These are phyloP conservation scores for Calycina marina DNA, from an alignment of 2,329 filamentous ascomycete species.

Conservation along the genomic window DNA sequence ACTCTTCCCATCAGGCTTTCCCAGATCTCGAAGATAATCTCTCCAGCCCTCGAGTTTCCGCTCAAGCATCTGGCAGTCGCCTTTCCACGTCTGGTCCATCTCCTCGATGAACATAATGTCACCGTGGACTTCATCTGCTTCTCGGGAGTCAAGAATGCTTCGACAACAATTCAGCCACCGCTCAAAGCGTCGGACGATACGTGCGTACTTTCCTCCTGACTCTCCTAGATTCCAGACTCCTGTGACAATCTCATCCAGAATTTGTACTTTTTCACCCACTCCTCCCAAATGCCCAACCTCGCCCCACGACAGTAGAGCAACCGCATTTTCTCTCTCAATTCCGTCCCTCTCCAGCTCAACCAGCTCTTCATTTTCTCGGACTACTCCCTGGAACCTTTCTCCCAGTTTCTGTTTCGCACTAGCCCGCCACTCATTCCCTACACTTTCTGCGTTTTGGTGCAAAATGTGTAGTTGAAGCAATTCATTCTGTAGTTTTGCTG, in stretches of 20 bases:
- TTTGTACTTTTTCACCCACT: conserved; percentile 38
- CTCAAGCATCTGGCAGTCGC: conserved; percentile 36
- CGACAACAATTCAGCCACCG: conserved; percentile 37
- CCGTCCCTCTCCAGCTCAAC: conserved; percentile 29
- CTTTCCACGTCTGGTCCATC: conserved; percentile 42
- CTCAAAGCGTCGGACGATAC: conserved; percentile 42
- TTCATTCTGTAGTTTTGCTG: conserved; percentile 44
- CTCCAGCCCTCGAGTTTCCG: conserved; percentile 41
- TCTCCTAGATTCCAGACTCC: conserved; percentile 44
- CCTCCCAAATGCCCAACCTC: conserved; percentile 19
- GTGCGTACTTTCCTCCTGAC: conserved; percentile 38
- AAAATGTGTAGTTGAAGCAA: conserved; percentile 51
- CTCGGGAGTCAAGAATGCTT: conserved; percentile 31
- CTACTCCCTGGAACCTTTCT: conserved; percentile 27
- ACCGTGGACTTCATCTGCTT: conserved; percentile 18
- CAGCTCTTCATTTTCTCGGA: conserved; percentile 27
- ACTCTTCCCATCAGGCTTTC: conserved; percentile 19
- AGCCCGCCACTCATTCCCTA: conserved; percentile 35
- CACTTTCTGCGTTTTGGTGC: conserved; percentile 36
- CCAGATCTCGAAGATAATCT: conserved; percentile 32
- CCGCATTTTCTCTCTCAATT: conserved; percentile 33
- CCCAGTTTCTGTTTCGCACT: conserved; percentile 38
- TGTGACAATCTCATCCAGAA: conserved; percentile 39
- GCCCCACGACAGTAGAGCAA: conserved; percentile 37
- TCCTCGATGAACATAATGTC: conserved; percentile 35